phyloP scores from a whole-genome alignment of 202 grass and related monocot genomes.

The Carex sylvatica region DNA sequence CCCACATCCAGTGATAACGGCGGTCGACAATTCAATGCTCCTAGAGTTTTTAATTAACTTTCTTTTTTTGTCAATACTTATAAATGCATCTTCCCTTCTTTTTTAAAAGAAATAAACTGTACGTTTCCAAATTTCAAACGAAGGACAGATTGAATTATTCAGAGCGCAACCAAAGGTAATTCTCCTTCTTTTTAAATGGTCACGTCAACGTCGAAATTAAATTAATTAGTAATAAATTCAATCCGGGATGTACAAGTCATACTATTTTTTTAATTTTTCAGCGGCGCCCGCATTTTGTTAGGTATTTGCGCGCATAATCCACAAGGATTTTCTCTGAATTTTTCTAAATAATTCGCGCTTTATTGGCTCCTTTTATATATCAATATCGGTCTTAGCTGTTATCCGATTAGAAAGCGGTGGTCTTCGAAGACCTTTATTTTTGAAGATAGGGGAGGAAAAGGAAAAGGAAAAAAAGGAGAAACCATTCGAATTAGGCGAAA shows the following conservation, averaged over 20 bases:
- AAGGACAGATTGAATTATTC: background rate
- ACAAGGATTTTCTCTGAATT: conserved; percentile 1
- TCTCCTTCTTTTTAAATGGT: background rate
- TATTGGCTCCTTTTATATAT: background rate
- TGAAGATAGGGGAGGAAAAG: background rate
- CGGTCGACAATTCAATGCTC: background rate
- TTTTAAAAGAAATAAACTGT: background rate
- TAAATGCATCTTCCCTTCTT: conserved; percentile 1
- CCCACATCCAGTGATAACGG: background rate
- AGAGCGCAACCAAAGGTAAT: conserved; percentile 7
- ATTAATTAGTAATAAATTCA: background rate
- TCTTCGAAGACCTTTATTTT: background rate
- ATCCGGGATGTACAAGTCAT: background rate
- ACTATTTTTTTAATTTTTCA: background rate
- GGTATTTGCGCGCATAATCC: conserved; percentile 22
- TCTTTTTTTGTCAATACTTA: background rate
- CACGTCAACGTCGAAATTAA: conserved; percentile 6
- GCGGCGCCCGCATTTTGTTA: conserved; percentile 12
- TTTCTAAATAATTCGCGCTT: conserved; percentile 31
- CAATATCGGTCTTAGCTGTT: conserved; percentile 17
- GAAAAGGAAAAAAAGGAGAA: background rate
- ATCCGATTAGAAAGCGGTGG: conserved; percentile 11
- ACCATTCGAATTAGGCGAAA: background rate
- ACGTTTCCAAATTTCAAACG: background rate
- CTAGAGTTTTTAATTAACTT: background rate